Evolutionary conservation across 2,329 filamentous ascomycete genomes (phyloP), one percentile per base, ranked within the genome.

Genomic region (Trichoderma asperellum): DNA sequence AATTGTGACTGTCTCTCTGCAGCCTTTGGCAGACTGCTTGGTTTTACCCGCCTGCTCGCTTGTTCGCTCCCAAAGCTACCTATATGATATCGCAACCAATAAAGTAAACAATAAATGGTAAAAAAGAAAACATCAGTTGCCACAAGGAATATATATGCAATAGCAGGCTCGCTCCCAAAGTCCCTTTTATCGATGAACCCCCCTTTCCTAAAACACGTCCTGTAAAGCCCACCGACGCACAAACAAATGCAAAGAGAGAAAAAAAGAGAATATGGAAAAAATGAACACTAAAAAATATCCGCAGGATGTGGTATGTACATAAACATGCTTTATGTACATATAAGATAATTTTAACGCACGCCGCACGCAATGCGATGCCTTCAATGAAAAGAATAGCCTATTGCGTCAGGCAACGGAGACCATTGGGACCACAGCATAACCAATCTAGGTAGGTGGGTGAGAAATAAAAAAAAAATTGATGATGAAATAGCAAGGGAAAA

Each of bases 351-450:
- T 32, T 27, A 27, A 24, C 40, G 62, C 37, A 37, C 53, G 40
- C 58, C 58, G 53, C 53, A 49, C 52, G 62, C 62, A 65, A 65
- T 65, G 53, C 35, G 37, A 65, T 65, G 62, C 62, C 52, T 27
- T 43, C 47, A 58, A 32, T 7, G 32, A 56, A 66, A 43, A n/a
- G 40, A 56, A 57, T 40, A 66, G 63, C 60, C 47, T 35, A 43
- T 47, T 40, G 47, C 49, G 35, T 64, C 61, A 55, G 37, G 55
- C 35, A 57, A 58, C n/a, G 47, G 53, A 62, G 27, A 27, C 27
- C 47, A 29, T 24, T n/a, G 18, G 24, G 55, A 14, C 56, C 56
- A 35, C 52, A 65, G 27, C 24, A 37, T 34, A 55, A 29, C 63
- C 53, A 29, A 58, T 49, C 37, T 18, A 32, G 53, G 53, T 66